Conservation (phyloP, 306 rosid species). For the Lupinus albus region DNA sequence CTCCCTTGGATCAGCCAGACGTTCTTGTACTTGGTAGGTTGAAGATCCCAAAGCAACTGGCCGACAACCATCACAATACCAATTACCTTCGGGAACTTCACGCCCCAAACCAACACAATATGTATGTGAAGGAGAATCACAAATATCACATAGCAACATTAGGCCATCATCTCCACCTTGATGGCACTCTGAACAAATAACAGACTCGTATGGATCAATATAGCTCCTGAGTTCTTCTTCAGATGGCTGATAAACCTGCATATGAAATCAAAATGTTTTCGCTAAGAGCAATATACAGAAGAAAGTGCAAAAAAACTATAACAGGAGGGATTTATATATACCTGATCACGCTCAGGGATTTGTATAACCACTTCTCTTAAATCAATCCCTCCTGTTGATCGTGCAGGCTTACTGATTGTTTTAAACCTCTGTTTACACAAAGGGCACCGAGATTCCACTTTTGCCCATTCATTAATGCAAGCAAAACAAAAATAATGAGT, state of each 20-base stretch:
- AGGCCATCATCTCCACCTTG: constrained; percentile 72
- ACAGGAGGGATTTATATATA: constrained; percentile 26
- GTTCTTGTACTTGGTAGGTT: constrained; percentile 54
- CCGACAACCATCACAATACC: constrained; percentile 74
- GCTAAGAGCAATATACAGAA: background rate
- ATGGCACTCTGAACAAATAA: constrained; percentile 70
- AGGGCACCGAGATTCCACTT: constrained; percentile 84
- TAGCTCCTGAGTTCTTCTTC: constrained; percentile 81
- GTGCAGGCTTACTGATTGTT: constrained; percentile 66
- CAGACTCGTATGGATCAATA: constrained; percentile 72
- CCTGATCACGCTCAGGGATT: constrained; percentile 86
- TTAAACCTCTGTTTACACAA: constrained; percentile 79
- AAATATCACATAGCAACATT: constrained; percentile 70
- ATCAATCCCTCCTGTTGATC: constrained; percentile 58
- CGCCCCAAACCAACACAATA: constrained; percentile 73
- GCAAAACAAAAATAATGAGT: constrained; percentile 71
- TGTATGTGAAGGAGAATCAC: constrained; percentile 81
- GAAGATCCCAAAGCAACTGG: constrained; percentile 62
- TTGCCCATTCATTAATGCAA: constrained; percentile 81
- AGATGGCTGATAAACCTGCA: constrained; percentile 77
- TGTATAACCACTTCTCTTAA: constrained; percentile 56
- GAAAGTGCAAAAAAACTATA: constrained; percentile 6
- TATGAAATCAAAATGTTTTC: constrained; percentile 14
- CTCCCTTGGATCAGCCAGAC: constrained; percentile 54
- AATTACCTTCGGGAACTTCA: constrained; percentile 73